Percentiles rank a stretch among this genome's conserved stretches.
Evolutionary conservation across 1,284 basidiomycete genomes (phyloP).

Genomic region (Puccinia novopanici): DNA sequence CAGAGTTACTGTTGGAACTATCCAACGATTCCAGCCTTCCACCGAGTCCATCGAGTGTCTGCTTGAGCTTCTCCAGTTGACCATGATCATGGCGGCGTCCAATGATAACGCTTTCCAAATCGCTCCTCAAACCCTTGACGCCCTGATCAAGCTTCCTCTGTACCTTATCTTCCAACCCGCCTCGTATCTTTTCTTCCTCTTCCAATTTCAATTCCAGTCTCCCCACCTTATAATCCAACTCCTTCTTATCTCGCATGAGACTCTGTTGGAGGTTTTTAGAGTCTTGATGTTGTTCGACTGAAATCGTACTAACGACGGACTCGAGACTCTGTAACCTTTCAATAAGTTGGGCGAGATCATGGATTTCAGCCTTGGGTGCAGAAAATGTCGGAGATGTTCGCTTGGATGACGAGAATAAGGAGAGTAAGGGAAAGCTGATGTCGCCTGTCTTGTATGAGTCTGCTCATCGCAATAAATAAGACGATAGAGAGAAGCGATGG

Average conservation of each 20-base stretch:
- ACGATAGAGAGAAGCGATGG: background rate
- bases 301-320: constrained; percentile 11
- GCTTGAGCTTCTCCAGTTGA: constrained; percentile 22
- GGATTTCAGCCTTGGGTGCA: constrained; percentile 20
- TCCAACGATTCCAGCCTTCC: background rate
- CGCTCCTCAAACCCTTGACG: constrained; percentile 8
- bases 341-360: constrained; percentile 31
- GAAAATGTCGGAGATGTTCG: constrained; percentile 9
- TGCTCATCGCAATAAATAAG: background rate
- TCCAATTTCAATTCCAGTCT: constrained; percentile 35
- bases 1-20: background rate
- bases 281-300: constrained; percentile 26
- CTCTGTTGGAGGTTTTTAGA: constrained; percentile 13
- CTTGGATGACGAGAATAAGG: constrained; percentile 22
- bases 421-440: constrained; percentile 18
- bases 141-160: constrained; percentile 1
- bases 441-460: constrained; percentile 38
- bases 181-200: constrained; percentile 24
- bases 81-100: constrained; percentile 32
- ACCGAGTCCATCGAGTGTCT: constrained; percentile 13
- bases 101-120: constrained; percentile 20
- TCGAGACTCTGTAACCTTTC: constrained; percentile 29
- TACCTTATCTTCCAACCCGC: constrained; percentile 14
- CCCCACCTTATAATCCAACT: constrained; percentile 31
- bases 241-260: constrained; percentile 9